phyloP scores from a whole-genome alignment of 1,139 yeast genomes.

The Suhomyces panamericanus region DNA sequence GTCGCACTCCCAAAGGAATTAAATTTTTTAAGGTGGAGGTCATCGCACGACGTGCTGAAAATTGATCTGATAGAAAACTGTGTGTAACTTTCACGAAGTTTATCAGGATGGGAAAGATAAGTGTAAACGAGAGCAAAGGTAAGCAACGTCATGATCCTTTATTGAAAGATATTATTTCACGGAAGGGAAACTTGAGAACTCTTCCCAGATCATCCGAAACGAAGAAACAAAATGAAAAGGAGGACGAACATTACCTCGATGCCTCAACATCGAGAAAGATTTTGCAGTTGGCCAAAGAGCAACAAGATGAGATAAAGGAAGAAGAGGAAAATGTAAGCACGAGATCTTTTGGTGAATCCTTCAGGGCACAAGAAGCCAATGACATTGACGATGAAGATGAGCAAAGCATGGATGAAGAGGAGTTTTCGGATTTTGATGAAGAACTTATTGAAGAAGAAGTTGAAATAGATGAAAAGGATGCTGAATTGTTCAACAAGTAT shows the following conservation, averaged over 20 bases:
- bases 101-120: constrained; percentile 60
- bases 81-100: not conserved
- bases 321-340: constrained; percentile 47
- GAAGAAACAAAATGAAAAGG: constrained; percentile 26
- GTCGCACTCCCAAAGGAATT: constrained; percentile 9
- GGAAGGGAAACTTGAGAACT: constrained; percentile 66
- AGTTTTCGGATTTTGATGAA: constrained; percentile 51
- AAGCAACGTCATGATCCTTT: constrained; percentile 74
- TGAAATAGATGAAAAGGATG: constrained; percentile 68
- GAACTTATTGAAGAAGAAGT: constrained; percentile 53
- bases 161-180: constrained; percentile 69
- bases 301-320: constrained; percentile 79
- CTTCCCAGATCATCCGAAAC: constrained; percentile 25
- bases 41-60: constrained; percentile 8
- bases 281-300: constrained; percentile 83
- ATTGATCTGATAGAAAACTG: not conserved
- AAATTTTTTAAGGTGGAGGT: constrained; percentile 8
- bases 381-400: constrained; percentile 36
- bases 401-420: constrained; percentile 45
- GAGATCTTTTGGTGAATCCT: constrained; percentile 24
- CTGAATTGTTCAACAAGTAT: constrained; percentile 67
- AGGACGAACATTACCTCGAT: constrained; percentile 66
- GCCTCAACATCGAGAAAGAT: constrained; percentile 83
- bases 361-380: constrained; percentile 27
- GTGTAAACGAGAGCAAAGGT: constrained; percentile 49